These are phyloP conservation scores for Casaregolazyma lundiana DNA, from an alignment of 1,139 yeast species.

Conservation along the genomic window DNA sequence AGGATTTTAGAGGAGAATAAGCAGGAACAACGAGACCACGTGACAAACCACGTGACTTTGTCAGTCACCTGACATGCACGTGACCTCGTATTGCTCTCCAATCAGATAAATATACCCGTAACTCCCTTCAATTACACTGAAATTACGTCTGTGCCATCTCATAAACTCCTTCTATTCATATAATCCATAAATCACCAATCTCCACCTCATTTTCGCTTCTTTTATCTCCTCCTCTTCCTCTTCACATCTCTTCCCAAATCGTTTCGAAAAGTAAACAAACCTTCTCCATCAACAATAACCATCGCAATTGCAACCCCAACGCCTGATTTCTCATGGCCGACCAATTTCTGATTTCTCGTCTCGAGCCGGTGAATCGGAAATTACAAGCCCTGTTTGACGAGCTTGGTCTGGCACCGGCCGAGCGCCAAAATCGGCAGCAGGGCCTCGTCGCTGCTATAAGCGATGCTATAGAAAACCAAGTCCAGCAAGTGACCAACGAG, in stretches of 20 bases:
- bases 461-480: conserved; percentile 31
- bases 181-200: too few relatives aligned
- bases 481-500: conserved; percentile 28
- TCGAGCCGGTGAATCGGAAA: conserved; percentile 26
- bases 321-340: too few relatives aligned
- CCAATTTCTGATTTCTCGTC: conserved; percentile 7
- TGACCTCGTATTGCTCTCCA: too few relatives aligned
- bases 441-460: conserved; percentile 30
- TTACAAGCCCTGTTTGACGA: conserved; percentile 34
- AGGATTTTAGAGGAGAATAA: too few relatives aligned
- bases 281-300: background rate
- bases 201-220: conserved; percentile 5
- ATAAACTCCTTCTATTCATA: too few relatives aligned
- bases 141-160: too few relatives aligned
- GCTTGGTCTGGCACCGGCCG: conserved; percentile 29
- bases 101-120: too few relatives aligned
- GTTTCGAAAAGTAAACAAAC: background rate
- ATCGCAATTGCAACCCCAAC: too few relatives aligned
- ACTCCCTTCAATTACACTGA: too few relatives aligned
- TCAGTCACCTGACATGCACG: too few relatives aligned
- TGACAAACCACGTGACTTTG: too few relatives aligned
- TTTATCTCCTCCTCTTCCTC: background rate
- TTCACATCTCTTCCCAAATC: background rate
- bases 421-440: conserved; percentile 30
- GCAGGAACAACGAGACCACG: too few relatives aligned